Evolutionary conservation across 768 basidiomycete genomes (phyloP), one percentile per base, ranked within the genome.

Genomic region (Candolleomyces aberdarensis): DNA sequence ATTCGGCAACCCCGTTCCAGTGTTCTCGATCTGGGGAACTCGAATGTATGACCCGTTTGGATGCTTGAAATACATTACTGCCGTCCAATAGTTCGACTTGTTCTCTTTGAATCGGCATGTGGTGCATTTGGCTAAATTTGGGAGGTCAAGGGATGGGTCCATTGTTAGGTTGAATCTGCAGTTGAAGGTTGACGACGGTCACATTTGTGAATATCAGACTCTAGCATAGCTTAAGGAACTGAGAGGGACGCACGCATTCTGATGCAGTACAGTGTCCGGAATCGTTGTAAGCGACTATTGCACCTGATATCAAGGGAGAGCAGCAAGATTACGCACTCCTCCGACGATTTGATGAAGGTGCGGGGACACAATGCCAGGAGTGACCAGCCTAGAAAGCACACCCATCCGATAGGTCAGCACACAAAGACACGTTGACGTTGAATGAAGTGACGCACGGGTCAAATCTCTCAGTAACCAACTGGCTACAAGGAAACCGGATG

Each of bases 41-140:
- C 63, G 54, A 32, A 56, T 61, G 47, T 61, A 63, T 22, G 59
- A 60, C 13, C 63, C 63, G 39, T 63, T 63, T 10, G 53, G 31
- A 41, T 63, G 59, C 50, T 61, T 63, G 59, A 63, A 63, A 49
- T 57, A 63, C 44, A 63, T 46, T 3, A 63, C 63, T 3, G 63
- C 63, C n/a, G 63, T 63, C 63, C 63, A 63, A 48, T 63, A 63
- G 44, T 63, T 63, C 36, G 63, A 63, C 50, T 56, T 60, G 39
- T 63, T 56, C 36, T 63, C 63, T 41, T 61, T 61, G 51, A 63
- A 63, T 39, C 53, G 53, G 51, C 63, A 63, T 22, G 63, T 63
- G 19, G 63, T 63, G 50, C 63, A 63, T 1, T 59, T 57, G 4
- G 63, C 59, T 10, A 63, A 15, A 7, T 58, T 60, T 5, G 63